Conservation (phyloP, 495 filamentous ascomycete species). For the Terfezia boudieri region DNA sequence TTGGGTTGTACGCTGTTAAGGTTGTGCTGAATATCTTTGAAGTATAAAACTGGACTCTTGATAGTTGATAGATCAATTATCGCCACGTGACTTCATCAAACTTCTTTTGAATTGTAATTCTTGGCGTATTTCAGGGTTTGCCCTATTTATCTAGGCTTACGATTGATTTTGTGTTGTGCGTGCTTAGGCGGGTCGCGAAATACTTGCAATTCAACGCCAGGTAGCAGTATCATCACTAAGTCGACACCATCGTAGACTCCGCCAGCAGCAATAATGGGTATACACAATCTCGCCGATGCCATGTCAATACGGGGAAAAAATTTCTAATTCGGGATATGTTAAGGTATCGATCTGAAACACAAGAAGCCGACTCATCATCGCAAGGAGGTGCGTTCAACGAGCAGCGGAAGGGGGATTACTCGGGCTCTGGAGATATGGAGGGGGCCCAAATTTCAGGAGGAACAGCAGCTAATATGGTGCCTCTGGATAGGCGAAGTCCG, state of each 20-base stretch:
- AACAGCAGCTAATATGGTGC: background rate
- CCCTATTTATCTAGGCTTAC: too few relatives aligned
- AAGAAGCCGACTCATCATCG: slow-evolving; percentile 18
- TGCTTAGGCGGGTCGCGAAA: background rate
- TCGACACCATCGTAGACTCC: background rate
- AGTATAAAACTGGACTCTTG: too few relatives aligned
- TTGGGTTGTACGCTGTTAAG: background rate
- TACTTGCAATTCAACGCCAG: background rate
- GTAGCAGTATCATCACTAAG: background rate
- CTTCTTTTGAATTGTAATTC: too few relatives aligned
- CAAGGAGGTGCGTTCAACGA: slow-evolving; percentile 2
- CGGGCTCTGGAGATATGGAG: background rate
- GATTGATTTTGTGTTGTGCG: too few relatives aligned
- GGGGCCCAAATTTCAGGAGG: slow-evolving; percentile 37
- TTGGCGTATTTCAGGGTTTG: too few relatives aligned
- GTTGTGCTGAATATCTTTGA: background rate
- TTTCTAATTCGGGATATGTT: background rate
- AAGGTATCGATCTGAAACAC: slow-evolving; percentile 43
- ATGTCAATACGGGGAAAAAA: background rate
- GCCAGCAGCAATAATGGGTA: background rate
- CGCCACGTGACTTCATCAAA: too few relatives aligned
- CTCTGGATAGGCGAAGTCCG: slow-evolving; percentile 46
- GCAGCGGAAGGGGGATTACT: background rate
- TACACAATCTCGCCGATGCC: background rate
- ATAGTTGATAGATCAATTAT: too few relatives aligned